Conservation (phyloP, 306 rosid genomes). For the Argentina anserina region DNA sequence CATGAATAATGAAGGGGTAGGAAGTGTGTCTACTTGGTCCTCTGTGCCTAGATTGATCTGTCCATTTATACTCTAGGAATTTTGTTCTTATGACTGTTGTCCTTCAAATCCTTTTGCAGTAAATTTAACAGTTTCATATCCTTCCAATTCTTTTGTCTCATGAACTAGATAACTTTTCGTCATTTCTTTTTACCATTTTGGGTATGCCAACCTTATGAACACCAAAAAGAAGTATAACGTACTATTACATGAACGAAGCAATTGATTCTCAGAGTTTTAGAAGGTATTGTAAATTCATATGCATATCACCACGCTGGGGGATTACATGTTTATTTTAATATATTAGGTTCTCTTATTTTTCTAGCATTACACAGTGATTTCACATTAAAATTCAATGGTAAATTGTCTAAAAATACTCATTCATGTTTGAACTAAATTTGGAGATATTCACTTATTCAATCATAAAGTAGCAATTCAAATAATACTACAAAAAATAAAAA, state of each 20-base stretch:
- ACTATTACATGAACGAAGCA: background rate
- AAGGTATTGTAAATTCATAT: background rate
- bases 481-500: background rate
- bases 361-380: background rate
- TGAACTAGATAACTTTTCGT: too few relatives aligned
- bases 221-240: too few relatives aligned
- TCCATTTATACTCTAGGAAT: too few relatives aligned
- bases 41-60: too few relatives aligned
- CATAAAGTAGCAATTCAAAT: background rate
- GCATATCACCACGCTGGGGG: background rate
- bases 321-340: background rate
- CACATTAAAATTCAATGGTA: background rate
- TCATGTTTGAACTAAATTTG: background rate
- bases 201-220: too few relatives aligned
- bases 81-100: too few relatives aligned
- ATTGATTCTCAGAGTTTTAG: background rate
- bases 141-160: too few relatives aligned
- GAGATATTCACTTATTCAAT: background rate
- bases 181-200: too few relatives aligned
- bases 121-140: too few relatives aligned
- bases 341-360: background rate
- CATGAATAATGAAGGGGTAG: background rate
- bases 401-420: background rate
- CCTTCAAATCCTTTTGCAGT: too few relatives aligned
- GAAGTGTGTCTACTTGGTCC: constrained; percentile 8